Evolutionary conservation across 2,329 filamentous ascomycete genomes (phyloP), one percentile per base, ranked within the genome.

Genomic region (Claviceps citrina): DNA sequence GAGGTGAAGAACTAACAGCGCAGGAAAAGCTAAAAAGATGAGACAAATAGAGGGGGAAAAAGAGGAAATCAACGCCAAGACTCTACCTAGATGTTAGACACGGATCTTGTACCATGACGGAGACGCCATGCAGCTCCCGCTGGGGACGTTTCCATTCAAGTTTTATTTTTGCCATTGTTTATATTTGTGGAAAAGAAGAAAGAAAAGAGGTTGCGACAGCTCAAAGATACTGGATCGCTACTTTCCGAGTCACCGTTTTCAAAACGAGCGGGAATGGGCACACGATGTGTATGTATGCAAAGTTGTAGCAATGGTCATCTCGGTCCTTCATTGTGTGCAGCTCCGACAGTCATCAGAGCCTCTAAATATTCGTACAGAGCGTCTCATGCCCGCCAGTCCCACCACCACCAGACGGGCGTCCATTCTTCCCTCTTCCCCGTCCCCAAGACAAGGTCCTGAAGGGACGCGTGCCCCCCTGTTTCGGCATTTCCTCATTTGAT

Each of bases 11-110:
- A n/a, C n/a, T n/a, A n/a, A n/a, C n/a, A n/a, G n/a, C n/a, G n/a
- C n/a, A n/a, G n/a, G n/a, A 13, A 32, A 10, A 20, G 7, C 19
- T 13, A n/a, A 25, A 10, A 10, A 32, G 20, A 20, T 7, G n/a
- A 31, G 26, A 24, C 9, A 32, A 36, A 40, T 37, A 37, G 41
- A 34, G 15, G 20, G 12, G n/a, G 20, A 20, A 28, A 19, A 13
- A 27, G 24, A 15, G 13, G 16, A 27, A 15, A 30, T 35, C 33
- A 27, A 31, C 36, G 42, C 35, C 33, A 38, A 38, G 40, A 45
- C 44, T 39, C 40, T 41, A 46, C 44, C 48, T 49, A 58, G 51
- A 52, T 31, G 39, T 49, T 53, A 57, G 51, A 58, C 38, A 44
- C 46, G 53, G 54, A 50, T 54, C 55, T 45, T 49, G 50, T 49